Percentiles rank a stretch among this genome's conserved stretches.
phyloP scores from a whole-genome alignment of 169 alveolate species.

The Plasmodium billcollinsi region DNA sequence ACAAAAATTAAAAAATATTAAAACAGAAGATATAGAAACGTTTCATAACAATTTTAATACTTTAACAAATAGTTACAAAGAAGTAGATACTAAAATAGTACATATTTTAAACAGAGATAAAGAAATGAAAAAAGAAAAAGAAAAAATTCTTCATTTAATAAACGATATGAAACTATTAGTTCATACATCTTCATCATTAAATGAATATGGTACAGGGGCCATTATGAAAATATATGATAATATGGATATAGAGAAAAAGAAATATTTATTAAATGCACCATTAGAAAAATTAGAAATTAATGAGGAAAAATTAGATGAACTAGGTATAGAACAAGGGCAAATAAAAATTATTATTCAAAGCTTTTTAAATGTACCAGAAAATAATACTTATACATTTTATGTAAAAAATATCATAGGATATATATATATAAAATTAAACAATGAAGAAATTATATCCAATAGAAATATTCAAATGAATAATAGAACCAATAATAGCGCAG shows the following conservation, averaged over 20 bases:
- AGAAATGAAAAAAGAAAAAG: slow-evolving; percentile 65
- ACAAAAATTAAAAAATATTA: slow-evolving; percentile 51
- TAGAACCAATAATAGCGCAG: slow-evolving; percentile 13
- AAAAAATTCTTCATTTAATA: slow-evolving; percentile 41
- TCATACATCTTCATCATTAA: slow-evolving; percentile 45
- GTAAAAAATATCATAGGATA: slow-evolving; percentile 44
- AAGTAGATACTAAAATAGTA: slow-evolving; percentile 42
- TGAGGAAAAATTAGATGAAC: slow-evolving; percentile 25
- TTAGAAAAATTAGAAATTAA: slow-evolving; percentile 43
- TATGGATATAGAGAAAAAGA: slow-evolving; percentile 24
- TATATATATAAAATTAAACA: slow-evolving; percentile 41
- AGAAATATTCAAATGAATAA: slow-evolving; percentile 8
- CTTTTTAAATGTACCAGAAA: slow-evolving; percentile 42
- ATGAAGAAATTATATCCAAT: slow-evolving; percentile 48
- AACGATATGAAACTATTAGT: slow-evolving; percentile 41
- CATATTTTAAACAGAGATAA: slow-evolving; percentile 32
- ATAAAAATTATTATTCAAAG: slow-evolving; percentile 64
- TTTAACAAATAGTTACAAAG: slow-evolving; percentile 24
- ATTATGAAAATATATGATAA: slow-evolving; percentile 64
- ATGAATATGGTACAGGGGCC: slow-evolving; percentile 73
- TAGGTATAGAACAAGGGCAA: slow-evolving; percentile 62
- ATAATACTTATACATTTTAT: slow-evolving; percentile 34
- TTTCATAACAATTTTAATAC: slow-evolving; percentile 12
- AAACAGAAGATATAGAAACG: slow-evolving; percentile 17
- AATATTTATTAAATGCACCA: slow-evolving; percentile 47